A percentile compares a stretch with the other conserved stretches of the same genome.
Evolutionary conservation across 352 stramenopile species (phyloP).

Genomic region (Globisporangium yorkense): DNA sequence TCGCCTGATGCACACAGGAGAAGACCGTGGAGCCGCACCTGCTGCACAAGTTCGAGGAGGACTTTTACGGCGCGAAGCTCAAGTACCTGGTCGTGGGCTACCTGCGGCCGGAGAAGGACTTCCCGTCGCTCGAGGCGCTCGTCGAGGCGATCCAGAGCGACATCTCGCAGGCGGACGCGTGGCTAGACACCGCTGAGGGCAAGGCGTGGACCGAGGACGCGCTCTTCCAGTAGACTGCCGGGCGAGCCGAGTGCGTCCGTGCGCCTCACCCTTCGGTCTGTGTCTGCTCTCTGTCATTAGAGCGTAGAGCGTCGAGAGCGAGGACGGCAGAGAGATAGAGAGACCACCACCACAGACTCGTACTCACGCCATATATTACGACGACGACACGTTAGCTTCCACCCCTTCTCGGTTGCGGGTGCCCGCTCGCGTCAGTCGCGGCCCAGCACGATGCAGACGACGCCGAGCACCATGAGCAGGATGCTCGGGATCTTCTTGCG

Average conservation of each 20-base stretch:
- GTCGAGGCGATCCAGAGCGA: slow-evolving; percentile 90
- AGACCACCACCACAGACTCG: neutral
- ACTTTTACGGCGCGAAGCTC: slow-evolving; percentile 95
- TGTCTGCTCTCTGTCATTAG: neutral
- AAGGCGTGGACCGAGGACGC: slow-evolving; percentile 42
- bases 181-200: slow-evolving; percentile 51
- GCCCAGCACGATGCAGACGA: slow-evolving; percentile 73
- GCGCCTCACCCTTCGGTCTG: neutral
- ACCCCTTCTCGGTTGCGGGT: neutral
- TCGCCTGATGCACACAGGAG: slow-evolving; percentile 33
- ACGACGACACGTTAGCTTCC: neutral
- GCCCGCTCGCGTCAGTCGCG: slow-evolving; percentile 23
- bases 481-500: slow-evolving; percentile 83
- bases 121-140: slow-evolving; percentile 90
- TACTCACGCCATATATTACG: neutral
- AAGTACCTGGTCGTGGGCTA: slow-evolving; percentile 92
- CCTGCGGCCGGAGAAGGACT: slow-evolving; percentile 93
- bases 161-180: slow-evolving; percentile 62
- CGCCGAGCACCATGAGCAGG: slow-evolving; percentile 69
- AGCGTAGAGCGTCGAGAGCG: neutral
- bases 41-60: slow-evolving; percentile 88
- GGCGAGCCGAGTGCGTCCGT: neutral
- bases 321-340: neutral
- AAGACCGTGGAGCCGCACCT: slow-evolving; percentile 97
- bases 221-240: slow-evolving; percentile 27